phyloP scores from a whole-genome alignment of 2,329 filamentous ascomycete species.

The Fusarium redolens region DNA sequence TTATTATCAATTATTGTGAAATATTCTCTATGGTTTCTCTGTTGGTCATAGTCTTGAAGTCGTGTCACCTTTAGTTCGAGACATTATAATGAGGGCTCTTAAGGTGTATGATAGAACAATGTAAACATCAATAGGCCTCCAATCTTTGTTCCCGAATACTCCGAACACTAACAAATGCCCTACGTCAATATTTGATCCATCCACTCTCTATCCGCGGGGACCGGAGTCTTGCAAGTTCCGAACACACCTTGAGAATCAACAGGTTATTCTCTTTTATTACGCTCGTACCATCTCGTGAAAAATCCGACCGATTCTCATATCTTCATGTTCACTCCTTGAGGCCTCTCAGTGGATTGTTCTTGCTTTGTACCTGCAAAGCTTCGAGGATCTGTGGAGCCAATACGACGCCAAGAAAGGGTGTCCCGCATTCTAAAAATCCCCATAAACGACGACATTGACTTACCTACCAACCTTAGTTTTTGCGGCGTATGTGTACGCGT shows the following conservation, averaged over 20 bases:
- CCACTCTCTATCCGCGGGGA: slow-evolving; percentile 32
- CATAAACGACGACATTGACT: slow-evolving; percentile 38
- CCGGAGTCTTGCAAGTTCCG: slow-evolving; percentile 35
- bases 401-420: slow-evolving; percentile 33
- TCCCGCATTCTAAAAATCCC: slow-evolving; percentile 39
- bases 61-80: neutral
- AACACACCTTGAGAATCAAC: slow-evolving; percentile 30
- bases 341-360: slow-evolving; percentile 7
- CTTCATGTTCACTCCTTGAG: neutral
- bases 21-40: neutral
- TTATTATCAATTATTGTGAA: neutral
- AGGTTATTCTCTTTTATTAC: slow-evolving; percentile 7
- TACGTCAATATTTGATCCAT: slow-evolving; percentile 27
- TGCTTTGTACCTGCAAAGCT: slow-evolving; percentile 1
- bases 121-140: neutral
- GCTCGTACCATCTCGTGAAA: slow-evolving; percentile 23
- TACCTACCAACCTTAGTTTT: slow-evolving; percentile 1
- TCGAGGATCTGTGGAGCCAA: slow-evolving; percentile 32
- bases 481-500: slow-evolving; percentile 34
- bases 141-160: slow-evolving; percentile 27
- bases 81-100: neutral
- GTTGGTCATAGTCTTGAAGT: neutral
- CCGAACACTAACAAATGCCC: slow-evolving; percentile 36
- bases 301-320: slow-evolving; percentile 13
- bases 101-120: neutral